phyloP scores from a whole-genome alignment of 495 filamentous ascomycete species.

The Xylaria cubensis region DNA sequence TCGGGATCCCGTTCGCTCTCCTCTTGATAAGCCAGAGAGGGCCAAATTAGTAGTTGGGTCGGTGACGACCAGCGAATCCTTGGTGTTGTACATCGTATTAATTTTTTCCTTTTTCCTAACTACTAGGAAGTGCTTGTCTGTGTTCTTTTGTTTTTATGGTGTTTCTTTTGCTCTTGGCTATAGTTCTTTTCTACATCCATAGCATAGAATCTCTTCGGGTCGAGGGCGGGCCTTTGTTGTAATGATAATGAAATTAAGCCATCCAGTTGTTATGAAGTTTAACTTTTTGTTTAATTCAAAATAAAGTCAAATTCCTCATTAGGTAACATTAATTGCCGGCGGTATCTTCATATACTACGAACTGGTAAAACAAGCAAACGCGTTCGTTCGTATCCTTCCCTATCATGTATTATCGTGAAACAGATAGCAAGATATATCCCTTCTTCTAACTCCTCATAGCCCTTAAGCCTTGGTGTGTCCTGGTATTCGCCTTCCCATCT shows the following conservation, averaged over 20 bases:
- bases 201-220: neutral
- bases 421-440: neutral
- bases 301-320: neutral
- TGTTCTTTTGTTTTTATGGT: neutral
- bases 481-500: neutral
- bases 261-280: neutral
- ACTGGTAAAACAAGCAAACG: neutral
- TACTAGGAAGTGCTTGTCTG: neutral
- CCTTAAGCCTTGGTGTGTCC: neutral
- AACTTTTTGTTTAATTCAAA: neutral
- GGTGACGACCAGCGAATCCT: constrained; percentile 19
- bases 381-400: neutral
- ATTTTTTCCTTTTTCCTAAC: constrained; percentile 15
- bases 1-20: constrained; percentile 54
- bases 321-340: neutral
- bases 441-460: neutral
- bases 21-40: constrained; percentile 40
- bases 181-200: neutral
- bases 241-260: neutral
- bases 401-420: neutral
- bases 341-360: neutral
- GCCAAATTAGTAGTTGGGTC: constrained; percentile 6
- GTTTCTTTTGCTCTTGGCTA: neutral
- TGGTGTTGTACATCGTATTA: constrained; percentile 21
- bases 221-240: neutral